phyloP scores from a whole-genome alignment of 108 stramenopile genomes.

The Hondaea fermentalgiana region DNA sequence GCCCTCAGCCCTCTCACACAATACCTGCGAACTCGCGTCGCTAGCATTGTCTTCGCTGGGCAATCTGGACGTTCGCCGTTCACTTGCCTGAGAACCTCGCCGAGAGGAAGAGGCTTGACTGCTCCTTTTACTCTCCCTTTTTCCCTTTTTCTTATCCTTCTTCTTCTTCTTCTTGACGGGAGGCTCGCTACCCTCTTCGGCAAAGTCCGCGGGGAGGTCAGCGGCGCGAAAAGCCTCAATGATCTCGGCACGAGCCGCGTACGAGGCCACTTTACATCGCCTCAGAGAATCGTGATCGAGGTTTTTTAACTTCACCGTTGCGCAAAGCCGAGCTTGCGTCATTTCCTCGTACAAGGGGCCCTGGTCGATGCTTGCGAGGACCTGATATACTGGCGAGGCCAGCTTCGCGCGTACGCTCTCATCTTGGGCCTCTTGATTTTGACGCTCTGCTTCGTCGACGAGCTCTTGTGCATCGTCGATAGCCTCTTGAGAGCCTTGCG shows the following conservation, averaged over 20 bases:
- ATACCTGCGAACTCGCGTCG: no score
- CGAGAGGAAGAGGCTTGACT: no score
- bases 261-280: not conserved
- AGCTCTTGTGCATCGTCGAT: not conserved
- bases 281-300: not conserved
- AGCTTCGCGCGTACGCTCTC: not conserved
- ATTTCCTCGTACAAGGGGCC: not conserved
- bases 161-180: not conserved
- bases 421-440: not conserved
- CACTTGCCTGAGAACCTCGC: no score
- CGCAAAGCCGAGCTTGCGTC: not conserved
- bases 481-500: not conserved
- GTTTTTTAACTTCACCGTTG: not conserved
- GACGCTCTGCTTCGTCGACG: not conserved
- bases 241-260: not conserved
- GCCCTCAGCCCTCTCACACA: no score
- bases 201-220: not conserved
- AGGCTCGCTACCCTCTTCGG: not conserved
- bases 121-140: no score
- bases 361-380: not conserved
- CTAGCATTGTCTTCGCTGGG: no score
- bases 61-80: no score
- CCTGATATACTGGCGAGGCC: not conserved
- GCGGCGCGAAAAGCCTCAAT: not conserved
- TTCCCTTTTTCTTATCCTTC: not conserved